Evolutionary conservation across 768 basidiomycete species (phyloP).

Genomic region (Mycena metata): DNA sequence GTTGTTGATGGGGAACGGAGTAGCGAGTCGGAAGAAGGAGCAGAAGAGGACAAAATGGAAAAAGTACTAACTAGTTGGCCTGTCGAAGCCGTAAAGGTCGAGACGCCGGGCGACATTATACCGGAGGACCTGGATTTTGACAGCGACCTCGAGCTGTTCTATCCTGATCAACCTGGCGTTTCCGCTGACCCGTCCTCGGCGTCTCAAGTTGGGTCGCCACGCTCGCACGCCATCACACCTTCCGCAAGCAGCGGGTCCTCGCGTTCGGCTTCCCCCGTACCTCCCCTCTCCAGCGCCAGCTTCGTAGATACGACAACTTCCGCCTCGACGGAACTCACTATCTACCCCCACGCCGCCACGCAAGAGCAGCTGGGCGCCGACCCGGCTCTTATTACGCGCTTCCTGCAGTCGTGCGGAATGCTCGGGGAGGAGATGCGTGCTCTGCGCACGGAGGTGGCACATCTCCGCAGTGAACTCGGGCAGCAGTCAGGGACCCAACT

Average conservation of each 20-base stretch:
- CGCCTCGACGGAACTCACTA: background rate
- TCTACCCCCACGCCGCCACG: background rate
- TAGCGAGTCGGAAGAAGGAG: background rate
- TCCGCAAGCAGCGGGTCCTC: background rate
- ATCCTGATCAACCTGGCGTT: background rate
- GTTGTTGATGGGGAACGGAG: background rate
- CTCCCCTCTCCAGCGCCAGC: slow-evolving; percentile 19
- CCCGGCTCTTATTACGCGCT: background rate
- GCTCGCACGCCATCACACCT: background rate
- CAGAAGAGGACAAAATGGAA: background rate
- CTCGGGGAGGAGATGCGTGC: slow-evolving; percentile 27
- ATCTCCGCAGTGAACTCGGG: slow-evolving; percentile 9
- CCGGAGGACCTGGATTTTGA: slow-evolving; percentile 10
- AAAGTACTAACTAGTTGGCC: too few relatives aligned
- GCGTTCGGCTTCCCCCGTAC: slow-evolving; percentile 4
- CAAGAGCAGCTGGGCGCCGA: background rate
- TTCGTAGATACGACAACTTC: background rate
- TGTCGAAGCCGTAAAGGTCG: background rate
- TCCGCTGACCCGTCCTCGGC: background rate
- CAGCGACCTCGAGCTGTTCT: slow-evolving; percentile 17
- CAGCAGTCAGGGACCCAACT: background rate
- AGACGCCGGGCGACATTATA: background rate
- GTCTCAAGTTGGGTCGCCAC: background rate
- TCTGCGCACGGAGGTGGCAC: slow-evolving; percentile 21
- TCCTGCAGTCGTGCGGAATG: slow-evolving; percentile 19